Conservation (phyloP, 495 filamentous ascomycete genomes). For the Tuber indicum region DNA sequence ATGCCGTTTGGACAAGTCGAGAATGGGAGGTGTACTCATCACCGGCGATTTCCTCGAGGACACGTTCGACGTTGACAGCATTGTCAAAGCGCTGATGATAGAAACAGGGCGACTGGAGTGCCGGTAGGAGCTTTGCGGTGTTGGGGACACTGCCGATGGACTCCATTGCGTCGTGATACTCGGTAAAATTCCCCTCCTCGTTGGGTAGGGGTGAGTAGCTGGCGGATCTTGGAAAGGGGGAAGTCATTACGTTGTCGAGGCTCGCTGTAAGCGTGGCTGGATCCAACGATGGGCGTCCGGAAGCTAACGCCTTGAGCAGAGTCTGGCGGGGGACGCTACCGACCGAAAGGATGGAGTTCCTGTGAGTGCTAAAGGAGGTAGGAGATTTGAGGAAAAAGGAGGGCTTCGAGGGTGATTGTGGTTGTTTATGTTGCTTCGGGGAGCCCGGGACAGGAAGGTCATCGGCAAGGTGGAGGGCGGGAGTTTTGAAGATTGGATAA, state of each 20-base stretch:
- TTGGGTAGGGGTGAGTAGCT: constrained; percentile 47
- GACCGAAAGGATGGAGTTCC: constrained; percentile 30
- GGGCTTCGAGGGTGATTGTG: not conserved
- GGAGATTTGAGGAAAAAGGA: constrained; percentile 26
- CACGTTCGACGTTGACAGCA: constrained; percentile 88
- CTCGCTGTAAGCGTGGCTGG: constrained; percentile 25
- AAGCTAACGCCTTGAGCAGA: constrained; percentile 80
- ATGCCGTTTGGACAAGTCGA: constrained; percentile 86
- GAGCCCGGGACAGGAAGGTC: constrained; percentile 10
- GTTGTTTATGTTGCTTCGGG: constrained; percentile 10
- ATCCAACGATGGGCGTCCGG: constrained; percentile 52
- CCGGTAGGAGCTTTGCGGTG: constrained; percentile 56
- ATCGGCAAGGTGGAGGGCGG: constrained; percentile 25
- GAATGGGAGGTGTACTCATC: constrained; percentile 91
- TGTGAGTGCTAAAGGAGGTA: constrained; percentile 26
- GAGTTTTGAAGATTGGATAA: constrained; percentile 11
- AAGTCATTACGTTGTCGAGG: constrained; percentile 22
- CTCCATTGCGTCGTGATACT: constrained; percentile 19
- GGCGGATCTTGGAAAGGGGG: constrained; percentile 44
- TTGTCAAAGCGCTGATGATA: constrained; percentile 96
- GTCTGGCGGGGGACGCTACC: constrained; percentile 67
- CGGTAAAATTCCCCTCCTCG: constrained; percentile 43
- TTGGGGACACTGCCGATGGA: constrained; percentile 47
- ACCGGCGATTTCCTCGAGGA: constrained; percentile 84
- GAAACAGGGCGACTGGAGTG: constrained; percentile 85